phyloP scores from a whole-genome alignment of 2,329 filamentous ascomycete species.

The Paraconiothyrium sp. region DNA sequence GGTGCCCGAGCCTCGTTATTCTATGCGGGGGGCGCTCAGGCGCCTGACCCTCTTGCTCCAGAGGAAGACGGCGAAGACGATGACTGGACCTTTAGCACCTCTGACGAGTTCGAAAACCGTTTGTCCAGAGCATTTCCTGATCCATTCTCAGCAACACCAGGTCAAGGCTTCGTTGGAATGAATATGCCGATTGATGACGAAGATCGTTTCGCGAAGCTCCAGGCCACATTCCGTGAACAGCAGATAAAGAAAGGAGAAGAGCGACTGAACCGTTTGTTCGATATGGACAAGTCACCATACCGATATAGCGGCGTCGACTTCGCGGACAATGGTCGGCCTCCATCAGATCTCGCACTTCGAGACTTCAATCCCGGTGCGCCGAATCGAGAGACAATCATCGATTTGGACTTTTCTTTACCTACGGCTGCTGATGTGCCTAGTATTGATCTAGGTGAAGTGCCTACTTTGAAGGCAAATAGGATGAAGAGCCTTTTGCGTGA shows the following conservation, averaged over 20 bases:
- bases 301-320: conserved; percentile 64
- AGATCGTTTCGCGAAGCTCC: conserved; percentile 47
- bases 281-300: conserved; percentile 65
- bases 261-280: conserved; percentile 67
- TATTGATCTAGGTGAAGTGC: conserved; percentile 59
- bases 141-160: conserved; percentile 45
- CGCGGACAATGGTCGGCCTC: conserved; percentile 55
- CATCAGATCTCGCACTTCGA: conserved; percentile 66
- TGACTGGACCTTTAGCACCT: conserved; percentile 73
- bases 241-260: conserved; percentile 65
- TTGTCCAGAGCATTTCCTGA: conserved; percentile 53
- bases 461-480: conserved; percentile 66
- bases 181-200: conserved; percentile 48
- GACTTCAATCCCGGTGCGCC: conserved; percentile 53
- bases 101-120: conserved; percentile 66
- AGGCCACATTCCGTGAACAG: conserved; percentile 65
- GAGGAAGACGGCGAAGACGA: conserved; percentile 58
- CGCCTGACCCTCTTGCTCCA: conserved; percentile 60
- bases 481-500: conserved; percentile 58
- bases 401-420: conserved; percentile 64
- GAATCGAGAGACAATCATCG: conserved; percentile 63
- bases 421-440: conserved; percentile 45
- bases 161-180: conserved; percentile 44
- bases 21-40: conserved; percentile 66
- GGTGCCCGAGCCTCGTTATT: conserved; percentile 74